Conservation (phyloP, 495 filamentous ascomycete species). For the Cryomyces minteri region DNA sequence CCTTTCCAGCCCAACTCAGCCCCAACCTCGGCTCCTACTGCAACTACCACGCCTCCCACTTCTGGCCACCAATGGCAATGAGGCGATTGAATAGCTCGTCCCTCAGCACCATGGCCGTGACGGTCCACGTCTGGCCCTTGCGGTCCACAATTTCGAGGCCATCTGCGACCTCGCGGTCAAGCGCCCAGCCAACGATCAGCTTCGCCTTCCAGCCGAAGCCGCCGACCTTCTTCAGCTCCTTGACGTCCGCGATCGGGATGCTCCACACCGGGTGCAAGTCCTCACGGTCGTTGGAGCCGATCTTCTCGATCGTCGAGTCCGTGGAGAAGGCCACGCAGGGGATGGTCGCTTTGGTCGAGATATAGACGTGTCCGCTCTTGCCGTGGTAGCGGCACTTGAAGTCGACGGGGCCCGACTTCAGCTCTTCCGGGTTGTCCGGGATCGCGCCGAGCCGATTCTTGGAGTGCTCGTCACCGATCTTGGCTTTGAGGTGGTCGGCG, state of each 20-base stretch:
- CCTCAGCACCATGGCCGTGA: conserved; percentile 57
- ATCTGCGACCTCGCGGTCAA: conserved; percentile 59
- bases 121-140: too few relatives aligned
- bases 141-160: conserved; percentile 53
- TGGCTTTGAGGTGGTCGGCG: conserved; percentile 48
- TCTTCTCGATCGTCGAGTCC: conserved; percentile 23
- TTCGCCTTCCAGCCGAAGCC: conserved; percentile 83
- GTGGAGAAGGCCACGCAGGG: conserved; percentile 40
- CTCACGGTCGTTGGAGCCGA: conserved; percentile 30
- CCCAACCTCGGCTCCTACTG: not conserved
- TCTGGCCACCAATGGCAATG: conserved; percentile 66
- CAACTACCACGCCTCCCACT: conserved; percentile 62
- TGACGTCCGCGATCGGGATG: conserved; percentile 39
- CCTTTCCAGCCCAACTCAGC: too few relatives aligned
- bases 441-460: conserved; percentile 56
- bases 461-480: conserved; percentile 44
- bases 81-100: conserved; percentile 80
- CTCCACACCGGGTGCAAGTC: conserved; percentile 37
- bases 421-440: conserved; percentile 24
- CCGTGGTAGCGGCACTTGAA: conserved; percentile 58
- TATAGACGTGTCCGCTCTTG: conserved; percentile 50
- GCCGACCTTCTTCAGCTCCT: conserved; percentile 63
- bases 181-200: conserved; percentile 65
- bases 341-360: conserved; percentile 39
- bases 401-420: conserved; percentile 45